Conservation (phyloP, 495 filamentous ascomycete species). For the Penicillium riverlandense region DNA sequence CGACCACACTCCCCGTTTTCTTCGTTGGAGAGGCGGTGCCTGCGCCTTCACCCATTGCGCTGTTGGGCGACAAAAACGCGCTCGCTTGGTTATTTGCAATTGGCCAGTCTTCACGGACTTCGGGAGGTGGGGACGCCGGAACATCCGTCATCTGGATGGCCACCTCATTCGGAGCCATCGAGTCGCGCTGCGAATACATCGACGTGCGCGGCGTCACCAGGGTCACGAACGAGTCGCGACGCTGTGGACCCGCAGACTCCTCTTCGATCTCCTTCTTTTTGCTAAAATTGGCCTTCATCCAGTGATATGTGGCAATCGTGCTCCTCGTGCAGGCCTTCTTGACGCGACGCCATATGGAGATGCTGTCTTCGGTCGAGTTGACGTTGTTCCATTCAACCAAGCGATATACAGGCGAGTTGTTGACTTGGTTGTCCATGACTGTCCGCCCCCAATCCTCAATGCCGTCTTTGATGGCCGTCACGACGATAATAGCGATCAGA, state of each 20-base stretch:
- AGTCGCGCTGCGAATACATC: slow-evolving; percentile 53
- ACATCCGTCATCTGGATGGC: slow-evolving; percentile 95
- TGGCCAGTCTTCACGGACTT: slow-evolving; percentile 34
- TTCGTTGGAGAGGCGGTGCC: too few relatives aligned
- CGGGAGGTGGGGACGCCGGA: slow-evolving; percentile 62
- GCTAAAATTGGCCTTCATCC: slow-evolving; percentile 34
- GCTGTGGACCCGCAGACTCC: slow-evolving; percentile 33
- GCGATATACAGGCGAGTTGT: slow-evolving; percentile 92
- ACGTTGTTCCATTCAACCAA: slow-evolving; percentile 87
- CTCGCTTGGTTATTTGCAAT: slow-evolving; percentile 13
- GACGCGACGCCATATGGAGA: slow-evolving; percentile 78
- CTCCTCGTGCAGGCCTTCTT: slow-evolving; percentile 81
- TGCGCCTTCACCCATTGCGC: slow-evolving; percentile 20
- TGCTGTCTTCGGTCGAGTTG: slow-evolving; percentile 79
- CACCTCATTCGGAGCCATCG: slow-evolving; percentile 38
- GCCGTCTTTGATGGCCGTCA: slow-evolving; percentile 93
- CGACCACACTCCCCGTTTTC: slow-evolving; percentile 60
- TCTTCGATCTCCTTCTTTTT: slow-evolving; percentile 29
- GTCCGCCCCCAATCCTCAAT: slow-evolving; percentile 96
- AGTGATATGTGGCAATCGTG: slow-evolving; percentile 51
- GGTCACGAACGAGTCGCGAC: slow-evolving; percentile 61
- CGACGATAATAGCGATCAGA: slow-evolving; percentile 85
- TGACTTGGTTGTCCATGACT: slow-evolving; percentile 85
- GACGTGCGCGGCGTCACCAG: slow-evolving; percentile 52
- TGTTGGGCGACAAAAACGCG: slow-evolving; percentile 28